Base-by-base conservation (phyloP, 2,329 filamentous ascomycete species). In the Fusarium devonianum region DNA sequence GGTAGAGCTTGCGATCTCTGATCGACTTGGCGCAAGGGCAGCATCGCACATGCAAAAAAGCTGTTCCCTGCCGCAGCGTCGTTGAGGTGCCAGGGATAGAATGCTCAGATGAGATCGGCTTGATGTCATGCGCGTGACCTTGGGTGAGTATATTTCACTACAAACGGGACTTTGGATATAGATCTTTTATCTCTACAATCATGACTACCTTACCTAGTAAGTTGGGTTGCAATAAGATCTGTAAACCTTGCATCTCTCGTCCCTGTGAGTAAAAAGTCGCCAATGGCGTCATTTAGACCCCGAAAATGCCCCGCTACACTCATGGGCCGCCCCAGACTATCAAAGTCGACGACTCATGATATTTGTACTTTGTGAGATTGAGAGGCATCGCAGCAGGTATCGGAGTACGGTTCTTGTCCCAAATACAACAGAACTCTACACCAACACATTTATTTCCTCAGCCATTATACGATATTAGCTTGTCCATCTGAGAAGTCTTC, bases 211-310 rank as follows among this genome's bases (percentile, higher is more conserved):
- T n/a, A n/a, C n/a, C n/a, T n/a, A n/a, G n/a, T n/a, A n/a, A n/a
- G 12, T 14, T 10, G 9, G 13, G n/a, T 2, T 33, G 5, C 7
- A 12, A 5, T 18, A 41, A 30, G 51, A 46, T 51, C 55, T 50
- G 37, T 45, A 41, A 44, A 18, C 43, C 18, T 47, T 34, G 34
- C 13, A 16, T 37, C 32, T 23, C 19, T 25, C 14, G 12, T 40
- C 22, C 30, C 35, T 14, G 14, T 8, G 26, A 26, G 21, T 32
- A 37, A 60, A 40, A 54, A n/a, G n/a, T 53, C 58, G 53, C 53
- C 41, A 35, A 59, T 60, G 53, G 53, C 44, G 53, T 60, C 49
- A 60, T 46, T 42, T 11, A 17, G 41, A 41, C 57, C 41, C 41
- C 21, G 29, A 36, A 34, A 30, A 49, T 57, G 28, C 40, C 56